Conservation (phyloP, 208 protist species). For the Crithidia expoeki region DNA sequence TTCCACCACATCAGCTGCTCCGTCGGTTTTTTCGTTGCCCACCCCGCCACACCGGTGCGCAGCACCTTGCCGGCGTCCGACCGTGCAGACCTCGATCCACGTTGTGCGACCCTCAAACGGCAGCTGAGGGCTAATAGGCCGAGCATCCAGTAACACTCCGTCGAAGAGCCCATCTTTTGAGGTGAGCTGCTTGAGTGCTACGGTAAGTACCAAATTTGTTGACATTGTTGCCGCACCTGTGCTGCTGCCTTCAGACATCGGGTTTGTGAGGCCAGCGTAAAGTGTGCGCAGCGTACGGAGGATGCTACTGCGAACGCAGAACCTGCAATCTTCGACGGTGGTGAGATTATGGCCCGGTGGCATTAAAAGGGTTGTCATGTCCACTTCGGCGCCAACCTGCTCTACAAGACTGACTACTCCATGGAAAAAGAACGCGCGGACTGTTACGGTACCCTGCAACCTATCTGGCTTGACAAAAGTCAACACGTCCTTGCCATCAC, state of each 20-base stretch:
- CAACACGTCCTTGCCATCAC: slow-evolving; percentile 23
- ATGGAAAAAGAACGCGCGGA: slow-evolving; percentile 33
- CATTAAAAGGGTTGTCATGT: slow-evolving; percentile 16
- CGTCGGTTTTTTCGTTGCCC: background rate
- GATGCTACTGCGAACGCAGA: slow-evolving; percentile 1
- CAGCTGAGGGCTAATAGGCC: slow-evolving; percentile 27
- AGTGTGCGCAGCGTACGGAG: slow-evolving; percentile 6
- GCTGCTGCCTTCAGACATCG: background rate
- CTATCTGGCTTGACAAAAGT: slow-evolving; percentile 14
- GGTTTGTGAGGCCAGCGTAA: background rate
- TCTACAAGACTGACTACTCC: slow-evolving; percentile 24
- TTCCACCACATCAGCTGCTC: background rate
- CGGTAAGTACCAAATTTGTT: slow-evolving; percentile 19
- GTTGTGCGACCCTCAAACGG: slow-evolving; percentile 23
- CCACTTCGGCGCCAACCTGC: slow-evolving; percentile 29
- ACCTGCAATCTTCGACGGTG: background rate
- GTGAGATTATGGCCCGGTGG: background rate
- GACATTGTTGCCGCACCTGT: background rate
- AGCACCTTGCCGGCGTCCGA: slow-evolving; percentile 18
- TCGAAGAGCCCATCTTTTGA: background rate
- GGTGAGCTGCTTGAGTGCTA: slow-evolving; percentile 1
- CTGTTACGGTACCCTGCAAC: slow-evolving; percentile 4
- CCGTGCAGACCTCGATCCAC: slow-evolving; percentile 39
- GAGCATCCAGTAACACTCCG: slow-evolving; percentile 34
- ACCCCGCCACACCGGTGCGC: background rate